Conservation (phyloP, 2,329 filamentous ascomycete genomes). For the Microdochium paspali region DNA sequence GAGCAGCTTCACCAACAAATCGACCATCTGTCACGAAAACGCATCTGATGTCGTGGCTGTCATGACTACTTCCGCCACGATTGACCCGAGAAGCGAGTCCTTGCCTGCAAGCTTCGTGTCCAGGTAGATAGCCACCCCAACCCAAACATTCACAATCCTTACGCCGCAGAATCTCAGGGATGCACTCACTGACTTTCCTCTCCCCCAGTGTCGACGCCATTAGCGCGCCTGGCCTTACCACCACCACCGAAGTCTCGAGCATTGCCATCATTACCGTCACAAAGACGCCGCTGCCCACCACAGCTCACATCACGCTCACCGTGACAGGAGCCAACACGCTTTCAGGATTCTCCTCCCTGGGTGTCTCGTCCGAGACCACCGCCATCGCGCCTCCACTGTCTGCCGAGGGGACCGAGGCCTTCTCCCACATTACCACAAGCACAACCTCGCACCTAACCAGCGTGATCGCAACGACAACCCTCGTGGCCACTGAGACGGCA, state of each 20-base stretch:
- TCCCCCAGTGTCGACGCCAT: not conserved
- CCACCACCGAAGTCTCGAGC: not conserved
- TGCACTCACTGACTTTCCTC: not conserved
- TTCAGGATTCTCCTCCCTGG: not conserved
- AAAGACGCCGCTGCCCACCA: slow-evolving; percentile 4
- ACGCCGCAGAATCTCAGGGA: not conserved
- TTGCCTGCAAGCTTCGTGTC: not conserved
- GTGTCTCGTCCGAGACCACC: not conserved
- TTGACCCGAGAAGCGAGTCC: not conserved
- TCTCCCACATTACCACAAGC: not conserved
- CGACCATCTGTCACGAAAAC: not conserved
- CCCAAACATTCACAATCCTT: too few relatives aligned
- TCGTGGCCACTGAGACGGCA: not conserved
- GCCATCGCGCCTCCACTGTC: too few relatives aligned
- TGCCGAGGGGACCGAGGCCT: too few relatives aligned
- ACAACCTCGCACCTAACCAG: not conserved
- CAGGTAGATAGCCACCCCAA: not conserved
- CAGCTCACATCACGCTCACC: slow-evolving; percentile 3
- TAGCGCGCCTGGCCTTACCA: not conserved
- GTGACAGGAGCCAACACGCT: not conserved
- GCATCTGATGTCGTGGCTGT: not conserved
- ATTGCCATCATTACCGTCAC: not conserved
- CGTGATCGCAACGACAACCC: not conserved
- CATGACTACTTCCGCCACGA: not conserved
- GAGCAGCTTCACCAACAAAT: not conserved